Evolutionary conservation across 257 asterid genomes (phyloP).

Genomic region (Plectranthus barbatus): DNA sequence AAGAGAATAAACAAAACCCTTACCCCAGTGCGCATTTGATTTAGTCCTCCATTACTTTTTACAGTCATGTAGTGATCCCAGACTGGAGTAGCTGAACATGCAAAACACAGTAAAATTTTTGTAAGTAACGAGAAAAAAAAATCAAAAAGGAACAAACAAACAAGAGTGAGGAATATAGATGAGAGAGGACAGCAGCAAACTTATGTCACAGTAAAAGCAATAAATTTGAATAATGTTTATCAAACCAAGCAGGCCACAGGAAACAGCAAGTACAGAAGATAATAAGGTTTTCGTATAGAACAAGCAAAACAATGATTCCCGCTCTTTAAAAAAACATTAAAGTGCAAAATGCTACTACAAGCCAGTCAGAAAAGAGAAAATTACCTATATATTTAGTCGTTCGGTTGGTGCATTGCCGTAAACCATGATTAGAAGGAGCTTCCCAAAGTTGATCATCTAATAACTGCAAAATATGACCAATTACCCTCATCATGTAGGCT

Average conservation of each 20-base stretch:
- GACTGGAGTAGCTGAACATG: constrained; percentile 40
- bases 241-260: neutral
- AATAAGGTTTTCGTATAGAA: neutral
- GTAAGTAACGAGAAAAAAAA: neutral
- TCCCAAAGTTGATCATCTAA: constrained; percentile 52
- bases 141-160: neutral
- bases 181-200: neutral
- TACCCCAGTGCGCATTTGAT: constrained; percentile 97
- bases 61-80: constrained; percentile 78
- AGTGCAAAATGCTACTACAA: neutral
- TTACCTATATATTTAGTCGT: constrained; percentile 67
- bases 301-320: neutral
- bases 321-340: neutral
- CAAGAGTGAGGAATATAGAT: neutral
- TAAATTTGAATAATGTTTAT: neutral
- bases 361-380: constrained; percentile 6
- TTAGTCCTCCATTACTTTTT: constrained; percentile 83
- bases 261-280: constrained; percentile 2
- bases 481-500: neutral
- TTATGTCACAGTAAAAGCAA: neutral
- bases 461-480: constrained; percentile 33
- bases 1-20: constrained; percentile 15
- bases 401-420: constrained; percentile 60
- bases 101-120: constrained; percentile 8
- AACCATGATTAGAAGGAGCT: constrained; percentile 45